Evolutionary conservation across 805 yeast species (phyloP).

Genomic region (Yarrowia keelungensis): DNA sequence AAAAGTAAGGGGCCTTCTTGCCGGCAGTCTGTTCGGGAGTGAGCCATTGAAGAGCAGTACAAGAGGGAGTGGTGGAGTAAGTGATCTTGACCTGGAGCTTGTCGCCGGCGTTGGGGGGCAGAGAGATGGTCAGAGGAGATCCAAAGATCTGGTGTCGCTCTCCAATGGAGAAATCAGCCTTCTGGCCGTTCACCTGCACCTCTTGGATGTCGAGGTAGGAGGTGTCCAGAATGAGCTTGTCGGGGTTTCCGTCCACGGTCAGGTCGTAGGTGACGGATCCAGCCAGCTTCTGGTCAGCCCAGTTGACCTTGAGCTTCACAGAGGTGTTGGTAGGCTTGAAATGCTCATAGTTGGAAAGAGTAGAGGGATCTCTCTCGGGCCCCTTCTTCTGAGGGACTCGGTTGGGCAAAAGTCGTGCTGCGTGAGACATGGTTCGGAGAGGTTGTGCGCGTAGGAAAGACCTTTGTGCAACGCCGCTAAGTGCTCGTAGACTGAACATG

Average conservation of each 20-base stretch:
- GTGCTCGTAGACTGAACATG: conserved; percentile 25
- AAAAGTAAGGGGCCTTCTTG: conserved; percentile 69
- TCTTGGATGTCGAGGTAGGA: conserved; percentile 61
- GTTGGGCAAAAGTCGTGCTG: conserved; percentile 27
- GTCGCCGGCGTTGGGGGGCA: conserved; percentile 38
- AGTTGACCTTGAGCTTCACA: conserved; percentile 62
- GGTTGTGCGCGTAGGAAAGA: background rate
- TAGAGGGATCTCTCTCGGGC: conserved; percentile 65
- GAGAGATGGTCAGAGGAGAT: conserved; percentile 51
- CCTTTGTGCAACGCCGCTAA: conserved; percentile 3
- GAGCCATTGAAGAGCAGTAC: conserved; percentile 89
- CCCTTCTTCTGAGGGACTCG: conserved; percentile 9
- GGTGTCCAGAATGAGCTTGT: conserved; percentile 68
- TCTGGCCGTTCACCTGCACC: conserved; percentile 56
- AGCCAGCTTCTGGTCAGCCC: conserved; percentile 57
- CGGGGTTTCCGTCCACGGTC: conserved; percentile 41
- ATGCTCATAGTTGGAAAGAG: conserved; percentile 71
- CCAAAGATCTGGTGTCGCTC: conserved; percentile 55
- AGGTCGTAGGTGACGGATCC: conserved; percentile 66
- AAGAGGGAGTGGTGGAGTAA: conserved; percentile 73
- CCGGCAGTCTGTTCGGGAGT: conserved; percentile 78
- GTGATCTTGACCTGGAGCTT: conserved; percentile 49
- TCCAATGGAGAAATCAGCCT: conserved; percentile 47
- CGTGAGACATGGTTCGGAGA: conserved; percentile 25
- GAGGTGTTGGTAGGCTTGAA: conserved; percentile 61